Base-by-base conservation (phyloP, 148 eudicot species). In the Bassia scoparia region DNA sequence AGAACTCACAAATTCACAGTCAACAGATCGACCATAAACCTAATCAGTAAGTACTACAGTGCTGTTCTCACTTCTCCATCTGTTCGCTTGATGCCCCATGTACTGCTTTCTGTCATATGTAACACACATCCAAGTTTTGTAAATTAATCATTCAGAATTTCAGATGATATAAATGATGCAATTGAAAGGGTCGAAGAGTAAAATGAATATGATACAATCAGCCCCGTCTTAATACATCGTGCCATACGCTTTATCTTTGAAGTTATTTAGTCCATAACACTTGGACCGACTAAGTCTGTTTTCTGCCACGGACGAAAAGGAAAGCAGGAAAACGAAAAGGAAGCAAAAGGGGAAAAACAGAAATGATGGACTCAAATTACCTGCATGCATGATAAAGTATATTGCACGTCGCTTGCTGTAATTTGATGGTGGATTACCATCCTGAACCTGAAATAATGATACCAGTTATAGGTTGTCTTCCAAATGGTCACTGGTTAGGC, bases 401-500 rank as follows among this genome's bases (percentile, higher is more conserved):
- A 85, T 50, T 84, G 87, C 78, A 95, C 89, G 69, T 95, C 97
- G 24, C 79, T 83, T 55, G 58, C 82, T 33, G 93, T 87, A 61
- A 95, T 81, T 83, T 95, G 99, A 74, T 91, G 86, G 83, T 95
- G 99, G 58, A 86, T 33, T 2, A 91, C 99, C 37, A 95, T 67
- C 86, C 99, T 83, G 33, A 95, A 65, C 70, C 97, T 95, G 89
- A 77, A 77, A 61, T 31, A 20, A 48, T 52, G 9, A 26, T 49
- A 49, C 17, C 21, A n/a, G n/a, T n/a, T 20, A 61, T 29, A 52
- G 67, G 23, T 68, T 26, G 30, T 37, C 48, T 55, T 63, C 27
- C 27, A 17, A 35, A 26, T 50, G 37, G 18, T 15, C 43, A 44
- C 48, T 43, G n/a, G 61, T 24, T 31, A 29, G 16, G 64, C 64